These are phyloP conservation scores for Pseudonitzschia multistriata DNA, from an alignment of 108 stramenopile species.

Conservation along the genomic window DNA sequence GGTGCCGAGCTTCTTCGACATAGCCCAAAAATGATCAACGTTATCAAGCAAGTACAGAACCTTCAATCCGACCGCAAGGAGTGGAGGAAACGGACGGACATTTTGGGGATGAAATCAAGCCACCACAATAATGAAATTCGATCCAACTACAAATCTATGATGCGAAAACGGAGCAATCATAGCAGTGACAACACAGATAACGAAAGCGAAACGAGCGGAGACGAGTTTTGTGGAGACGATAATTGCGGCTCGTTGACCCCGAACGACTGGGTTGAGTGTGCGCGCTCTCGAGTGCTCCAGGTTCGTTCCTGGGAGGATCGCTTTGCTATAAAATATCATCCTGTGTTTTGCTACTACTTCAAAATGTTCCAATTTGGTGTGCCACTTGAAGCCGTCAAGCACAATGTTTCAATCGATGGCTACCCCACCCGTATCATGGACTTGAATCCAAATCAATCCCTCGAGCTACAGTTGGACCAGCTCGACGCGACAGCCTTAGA, in stretches of 20 bases:
- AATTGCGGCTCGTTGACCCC: conserved; percentile 1
- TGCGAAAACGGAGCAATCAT: background rate
- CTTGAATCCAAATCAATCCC: conserved; percentile 55
- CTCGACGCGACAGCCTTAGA: conserved; percentile 1
- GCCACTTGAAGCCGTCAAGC: conserved; percentile 63
- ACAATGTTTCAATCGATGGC: conserved; percentile 60
- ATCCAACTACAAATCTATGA: background rate
- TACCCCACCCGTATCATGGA: conserved; percentile 67
- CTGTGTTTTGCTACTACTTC: conserved; percentile 65
- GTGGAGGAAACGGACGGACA: conserved; percentile 22
- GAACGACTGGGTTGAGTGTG: conserved; percentile 18
- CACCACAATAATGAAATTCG: background rate
- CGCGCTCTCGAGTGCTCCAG: conserved; percentile 12
- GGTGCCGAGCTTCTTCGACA: background rate
- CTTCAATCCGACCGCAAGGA: conserved; percentile 29
- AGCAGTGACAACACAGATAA: background rate
- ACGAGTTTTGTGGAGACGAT: conserved; percentile 8
- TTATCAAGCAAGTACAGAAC: conserved; percentile 22
- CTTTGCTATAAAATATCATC: conserved; percentile 70
- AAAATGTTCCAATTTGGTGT: conserved; percentile 73
- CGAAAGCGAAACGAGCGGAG: conserved; percentile 8
- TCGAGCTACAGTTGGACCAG: conserved; percentile 40
- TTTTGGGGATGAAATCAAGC: conserved; percentile 16
- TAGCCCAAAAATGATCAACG: conserved; percentile 9
- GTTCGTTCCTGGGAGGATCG: conserved; percentile 31